Evolutionary conservation across 805 yeast species (phyloP), one percentile per base, ranked within the genome.

Genomic region (Ogataea ramenticola): DNA sequence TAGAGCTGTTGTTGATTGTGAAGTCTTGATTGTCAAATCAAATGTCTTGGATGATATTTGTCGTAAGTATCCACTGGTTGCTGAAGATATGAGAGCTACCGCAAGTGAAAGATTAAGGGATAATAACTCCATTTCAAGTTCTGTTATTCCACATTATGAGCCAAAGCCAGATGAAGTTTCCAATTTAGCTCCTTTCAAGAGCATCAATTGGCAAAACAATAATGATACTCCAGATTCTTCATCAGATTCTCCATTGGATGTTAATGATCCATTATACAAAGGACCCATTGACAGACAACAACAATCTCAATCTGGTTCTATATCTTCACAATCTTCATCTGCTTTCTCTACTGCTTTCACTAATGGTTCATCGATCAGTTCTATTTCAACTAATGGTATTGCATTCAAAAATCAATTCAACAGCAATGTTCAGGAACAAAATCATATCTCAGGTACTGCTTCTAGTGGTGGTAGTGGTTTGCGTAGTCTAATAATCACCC

Each of bases 11-110:
- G 66, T 79, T 4, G 68, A 73, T 17, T 76, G 79, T 21, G 86
- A 82, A 45, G 69, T 82, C 36, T 63, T 84, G 41, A 77, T 80
- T 14, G 72, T 83, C 12, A 72, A 77, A 35, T 75, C 78, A n/a
- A 71, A 71, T 27, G 71, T 72, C 19, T 59, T 83, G 44, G 72
- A 75, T 49, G 64, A 61, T n/a, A 58, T 84, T 24, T 77, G 85
- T 54, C 58, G 64, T 6, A 66, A 77, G 47, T 82, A 77, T 54
- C 87, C 89, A 1, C 60, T 66, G 24, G 69, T 84, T 14, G 41
- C 72, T 39, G 76, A 75, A 38, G 82, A 79, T 40, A 80, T 84
- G 72, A 69, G 70, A 49, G 66, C 61, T 35, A 80, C 86, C 0
- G 87, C 90, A 7, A 66, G 68, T 29, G 74, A 70, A 51, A 69